phyloP scores from a whole-genome alignment of 805 yeast genomes.

The Ogataea glucozyma region DNA sequence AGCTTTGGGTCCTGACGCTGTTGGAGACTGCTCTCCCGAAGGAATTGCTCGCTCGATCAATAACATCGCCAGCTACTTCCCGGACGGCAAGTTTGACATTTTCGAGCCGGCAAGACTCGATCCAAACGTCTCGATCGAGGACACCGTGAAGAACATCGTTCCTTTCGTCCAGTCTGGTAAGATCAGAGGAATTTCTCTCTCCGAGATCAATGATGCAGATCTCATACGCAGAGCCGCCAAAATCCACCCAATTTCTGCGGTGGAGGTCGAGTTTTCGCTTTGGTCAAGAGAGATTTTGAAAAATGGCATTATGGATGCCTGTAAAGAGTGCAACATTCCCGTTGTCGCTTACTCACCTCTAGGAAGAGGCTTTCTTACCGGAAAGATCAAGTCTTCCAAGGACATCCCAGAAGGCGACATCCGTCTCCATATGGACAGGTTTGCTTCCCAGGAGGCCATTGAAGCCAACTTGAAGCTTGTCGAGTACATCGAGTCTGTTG shows the following conservation, averaged over 20 bases:
- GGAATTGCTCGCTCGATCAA: conserved; percentile 50
- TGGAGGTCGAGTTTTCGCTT: conserved; percentile 79
- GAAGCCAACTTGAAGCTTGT: conserved; percentile 53
- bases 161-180: conserved; percentile 62
- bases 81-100: conserved; percentile 25
- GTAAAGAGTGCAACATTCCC: conserved; percentile 60
- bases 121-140: conserved; percentile 53
- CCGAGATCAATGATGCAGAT: conserved; percentile 63
- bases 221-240: conserved; percentile 60
- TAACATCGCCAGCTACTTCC: conserved; percentile 38
- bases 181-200: conserved; percentile 69
- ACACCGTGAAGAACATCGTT: conserved; percentile 55
- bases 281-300: conserved; percentile 59
- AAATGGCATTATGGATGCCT: conserved; percentile 64
- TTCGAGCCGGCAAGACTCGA: conserved; percentile 79
- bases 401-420: conserved; percentile 61
- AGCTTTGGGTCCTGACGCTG: conserved; percentile 37
- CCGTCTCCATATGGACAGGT: conserved; percentile 53
- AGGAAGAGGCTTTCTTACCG: conserved; percentile 77
- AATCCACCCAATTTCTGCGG: conserved; percentile 60
- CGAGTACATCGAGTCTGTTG: conserved; percentile 48
- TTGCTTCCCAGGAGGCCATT: conserved; percentile 53
- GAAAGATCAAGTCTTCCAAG: conserved; percentile 45
- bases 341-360: conserved; percentile 82
- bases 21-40: conserved; percentile 54